These are phyloP conservation scores for Paecilomyces dactylethromorphus DNA, from an alignment of 2,329 filamentous ascomycete species.

Conservation along the genomic window DNA sequence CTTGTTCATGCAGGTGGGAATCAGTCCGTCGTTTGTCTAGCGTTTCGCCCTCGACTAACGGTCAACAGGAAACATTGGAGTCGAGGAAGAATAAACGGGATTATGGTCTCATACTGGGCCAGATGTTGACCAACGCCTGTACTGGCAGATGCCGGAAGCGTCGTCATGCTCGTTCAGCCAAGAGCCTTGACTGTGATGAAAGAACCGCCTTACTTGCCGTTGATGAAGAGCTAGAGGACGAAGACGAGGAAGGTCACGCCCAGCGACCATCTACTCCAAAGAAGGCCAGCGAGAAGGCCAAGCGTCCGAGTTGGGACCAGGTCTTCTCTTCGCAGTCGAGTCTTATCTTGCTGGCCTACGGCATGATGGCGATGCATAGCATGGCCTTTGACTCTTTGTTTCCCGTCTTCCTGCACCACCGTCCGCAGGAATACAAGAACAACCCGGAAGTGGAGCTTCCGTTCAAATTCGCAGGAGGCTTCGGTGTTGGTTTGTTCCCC, in stretches of 20 bases:
- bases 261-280: background rate
- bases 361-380: constrained; percentile 72
- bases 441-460: constrained; percentile 58
- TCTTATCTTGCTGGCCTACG: constrained; percentile 71
- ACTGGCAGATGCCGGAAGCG: constrained; percentile 16
- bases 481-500: constrained; percentile 51
- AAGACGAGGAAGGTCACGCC: constrained; percentile 2
- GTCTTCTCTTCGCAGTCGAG: constrained; percentile 69
- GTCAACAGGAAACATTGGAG: constrained; percentile 66
- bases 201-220: constrained; percentile 24
- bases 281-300: constrained; percentile 5
- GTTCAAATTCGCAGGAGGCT: constrained; percentile 76
- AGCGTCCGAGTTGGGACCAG: constrained; percentile 46
- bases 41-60: background rate
- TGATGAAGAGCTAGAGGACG: constrained; percentile 3
- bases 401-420: constrained; percentile 81
- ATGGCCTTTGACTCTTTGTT: constrained; percentile 83
- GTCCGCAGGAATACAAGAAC: constrained; percentile 47
- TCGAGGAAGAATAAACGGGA: constrained; percentile 63
- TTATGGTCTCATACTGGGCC: constrained; percentile 68
- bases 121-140: constrained; percentile 50
- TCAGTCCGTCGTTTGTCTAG: background rate
- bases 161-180: constrained; percentile 4
- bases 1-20: constrained; percentile 66
- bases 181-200: constrained; percentile 18